Percentiles rank a stretch among this genome's conserved stretches.
Conservation (phyloP, 306 rosid genomes). For the Biancaea sappan region DNA sequence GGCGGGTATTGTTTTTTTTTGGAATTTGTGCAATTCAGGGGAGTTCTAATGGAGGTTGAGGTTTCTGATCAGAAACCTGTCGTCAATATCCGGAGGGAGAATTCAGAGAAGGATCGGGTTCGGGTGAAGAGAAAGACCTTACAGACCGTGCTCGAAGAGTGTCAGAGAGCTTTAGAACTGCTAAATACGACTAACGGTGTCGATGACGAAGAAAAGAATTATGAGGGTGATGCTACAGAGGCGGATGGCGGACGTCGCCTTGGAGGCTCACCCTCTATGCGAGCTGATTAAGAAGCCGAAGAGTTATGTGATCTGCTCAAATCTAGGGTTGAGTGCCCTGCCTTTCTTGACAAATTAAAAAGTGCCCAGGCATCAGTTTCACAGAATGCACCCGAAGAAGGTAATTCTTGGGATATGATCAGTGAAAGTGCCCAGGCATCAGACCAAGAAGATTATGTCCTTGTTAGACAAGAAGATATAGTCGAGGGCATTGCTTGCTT, state of each 20-base stretch:
- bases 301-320: slow-evolving; percentile 85
- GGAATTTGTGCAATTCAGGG: background rate
- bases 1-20: background rate
- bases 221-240: slow-evolving; percentile 17
- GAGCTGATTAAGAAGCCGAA: slow-evolving; percentile 63
- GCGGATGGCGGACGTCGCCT: slow-evolving; percentile 16
- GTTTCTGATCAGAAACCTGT: slow-evolving; percentile 44
- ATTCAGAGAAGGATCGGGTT: slow-evolving; percentile 46
- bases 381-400: slow-evolving; percentile 62
- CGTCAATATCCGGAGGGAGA: slow-evolving; percentile 18
- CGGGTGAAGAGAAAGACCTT: slow-evolving; percentile 78
- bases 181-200: slow-evolving; percentile 40
- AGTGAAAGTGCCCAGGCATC: slow-evolving; percentile 71
- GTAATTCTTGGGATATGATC: slow-evolving; percentile 88
- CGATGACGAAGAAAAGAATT: slow-evolving; percentile 31
- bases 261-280: slow-evolving; percentile 31
- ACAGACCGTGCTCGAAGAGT: slow-evolving; percentile 77
- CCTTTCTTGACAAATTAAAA: slow-evolving; percentile 83
- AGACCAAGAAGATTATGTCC: slow-evolving; percentile 83
- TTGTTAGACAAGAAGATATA: slow-evolving; percentile 92
- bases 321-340: slow-evolving; percentile 79
- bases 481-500: slow-evolving; percentile 94
- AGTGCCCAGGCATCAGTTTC: slow-evolving; percentile 65
- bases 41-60: slow-evolving; percentile 53
- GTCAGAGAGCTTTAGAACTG: slow-evolving; percentile 81